Base-by-base conservation (phyloP, 2,329 filamentous ascomycete species). In the Neopestalotiopsis sp. region DNA sequence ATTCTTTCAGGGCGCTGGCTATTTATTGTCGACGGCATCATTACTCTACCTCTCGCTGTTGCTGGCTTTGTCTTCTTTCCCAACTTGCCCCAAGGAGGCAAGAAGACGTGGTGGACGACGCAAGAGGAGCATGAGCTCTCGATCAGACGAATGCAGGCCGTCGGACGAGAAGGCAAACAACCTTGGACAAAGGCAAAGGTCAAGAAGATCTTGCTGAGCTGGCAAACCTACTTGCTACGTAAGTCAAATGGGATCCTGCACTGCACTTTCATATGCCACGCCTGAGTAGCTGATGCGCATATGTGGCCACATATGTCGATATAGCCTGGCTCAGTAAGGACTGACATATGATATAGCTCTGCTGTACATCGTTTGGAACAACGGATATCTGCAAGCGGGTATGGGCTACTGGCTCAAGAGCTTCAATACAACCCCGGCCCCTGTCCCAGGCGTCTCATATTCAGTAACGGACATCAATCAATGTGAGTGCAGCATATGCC, bases 11-110 rank as follows among this genome's bases (percentile, higher is more conserved):
- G 62, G 65, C 53, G 65, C 9, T 67, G 65, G 65, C 65, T 67
- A 4, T 67, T 61, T n/a, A 84, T 88, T 13, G 86, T 88, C 20
- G 85, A 87, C 63, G 85, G 85, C 2, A 78, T 85, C 28, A 87
- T 87, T 72, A 85, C 82, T 2, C 77, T 88, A 2, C 85, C 85
- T 0, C 81, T 87, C 3, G 83, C 84, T 0, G 66, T 87, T 3
- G 78, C 83, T 2, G 86, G 86, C 0, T 87, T 80, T 68, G 70
- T 86, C 6, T 80, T 86, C 2, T 74, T 72, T 65, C 80, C 80
- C 0, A 80, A 79, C 0, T 75, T 81, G 5, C 80, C 80, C 0
- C 77, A 78, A 30, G 42, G 42, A n/a, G 14, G 42, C 4, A 49
- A 49, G 42, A 49, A 49, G 42, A 49, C 42, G 5, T 49, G 42